phyloP scores from a whole-genome alignment of 257 asterid genomes.

The Agastache rugosa region DNA sequence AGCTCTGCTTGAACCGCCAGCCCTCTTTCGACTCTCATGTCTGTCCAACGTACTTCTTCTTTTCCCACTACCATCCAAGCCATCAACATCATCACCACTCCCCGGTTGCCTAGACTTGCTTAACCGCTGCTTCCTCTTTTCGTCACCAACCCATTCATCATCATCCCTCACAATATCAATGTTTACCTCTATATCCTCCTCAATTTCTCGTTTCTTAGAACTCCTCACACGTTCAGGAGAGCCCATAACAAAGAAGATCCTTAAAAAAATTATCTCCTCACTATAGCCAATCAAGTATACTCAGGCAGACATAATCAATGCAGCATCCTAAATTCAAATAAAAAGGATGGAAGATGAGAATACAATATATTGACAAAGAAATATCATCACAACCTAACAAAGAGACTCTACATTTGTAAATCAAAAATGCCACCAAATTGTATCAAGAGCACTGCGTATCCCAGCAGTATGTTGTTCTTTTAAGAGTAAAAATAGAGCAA shows the following conservation, averaged over 20 bases:
- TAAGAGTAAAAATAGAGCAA: background rate
- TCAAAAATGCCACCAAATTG: background rate
- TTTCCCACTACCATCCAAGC: slow-evolving; percentile 62
- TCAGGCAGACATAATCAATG: slow-evolving; percentile 23
- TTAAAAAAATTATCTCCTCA: slow-evolving; percentile 31
- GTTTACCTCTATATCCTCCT: slow-evolving; percentile 70
- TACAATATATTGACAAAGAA: slow-evolving; percentile 4
- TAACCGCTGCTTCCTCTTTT: slow-evolving; percentile 54
- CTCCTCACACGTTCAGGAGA: slow-evolving; percentile 68
- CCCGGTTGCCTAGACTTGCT: slow-evolving; percentile 66
- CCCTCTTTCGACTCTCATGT: slow-evolving; percentile 77
- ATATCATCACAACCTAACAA: slow-evolving; percentile 4
- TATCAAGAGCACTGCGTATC: background rate
- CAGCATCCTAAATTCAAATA: slow-evolving; percentile 36
- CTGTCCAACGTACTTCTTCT: slow-evolving; percentile 64
- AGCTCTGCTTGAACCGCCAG: slow-evolving; percentile 60
- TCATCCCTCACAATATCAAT: slow-evolving; percentile 69
- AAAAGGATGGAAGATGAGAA: background rate
- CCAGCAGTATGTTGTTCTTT: background rate
- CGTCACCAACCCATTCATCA: slow-evolving; percentile 68
- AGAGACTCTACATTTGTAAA: background rate
- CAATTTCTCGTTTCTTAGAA: slow-evolving; percentile 55
- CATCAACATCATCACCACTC: slow-evolving; percentile 64
- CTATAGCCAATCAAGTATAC: slow-evolving; percentile 25
- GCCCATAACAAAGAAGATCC: slow-evolving; percentile 61